Base-by-base conservation (phyloP, 345 rosid species). In the Rubroshorea leprosula region DNA sequence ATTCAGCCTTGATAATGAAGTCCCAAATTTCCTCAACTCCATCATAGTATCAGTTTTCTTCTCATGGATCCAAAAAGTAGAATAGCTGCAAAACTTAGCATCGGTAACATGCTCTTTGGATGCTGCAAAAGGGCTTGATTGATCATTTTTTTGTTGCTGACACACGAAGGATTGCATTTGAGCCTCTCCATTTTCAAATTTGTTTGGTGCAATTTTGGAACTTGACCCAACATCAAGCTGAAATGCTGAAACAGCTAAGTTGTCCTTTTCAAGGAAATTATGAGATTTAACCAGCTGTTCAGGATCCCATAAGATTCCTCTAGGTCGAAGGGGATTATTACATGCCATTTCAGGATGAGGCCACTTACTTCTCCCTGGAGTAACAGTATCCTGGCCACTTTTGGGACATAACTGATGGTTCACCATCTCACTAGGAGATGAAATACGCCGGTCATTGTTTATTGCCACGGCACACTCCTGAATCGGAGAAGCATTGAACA, bases 131-230 rank as follows among this genome's bases (percentile, higher is more conserved):
- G 72, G 49, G 17, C 17, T 13, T 35, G 71, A 35, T 64, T 41
- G 69, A 65, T 59, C 53, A 24, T 11, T 44, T 39, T 51, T 67
- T 19, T 70, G 74, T 51, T 55, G 63, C 0, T 48, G 15, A 47
- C 54, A 14, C 43, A 72, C 20, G 66, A 75, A 62, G 22, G 64
- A 53, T 35, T 57, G 65, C 21, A 26, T 27, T 19, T 68, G 66
- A 29, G 70, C 54, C 59, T 65, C 64, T 62, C 57, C 58, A 11
- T 55, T 48, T 22, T 65, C 22, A 62, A 23, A 47, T 56, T 65
- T 62, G 38, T 57, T 41, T 16, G 67, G 73, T 53, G 74, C 67
- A 77, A 54, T 17, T 71, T 70, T 72, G 49, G 83, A 80, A 70
- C 76, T 74, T 27, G 84, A 70, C 20, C 76, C 82, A 5, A 60